phyloP scores from a whole-genome alignment of 305 asterid genomes.

The Ajuga reptans region DNA sequence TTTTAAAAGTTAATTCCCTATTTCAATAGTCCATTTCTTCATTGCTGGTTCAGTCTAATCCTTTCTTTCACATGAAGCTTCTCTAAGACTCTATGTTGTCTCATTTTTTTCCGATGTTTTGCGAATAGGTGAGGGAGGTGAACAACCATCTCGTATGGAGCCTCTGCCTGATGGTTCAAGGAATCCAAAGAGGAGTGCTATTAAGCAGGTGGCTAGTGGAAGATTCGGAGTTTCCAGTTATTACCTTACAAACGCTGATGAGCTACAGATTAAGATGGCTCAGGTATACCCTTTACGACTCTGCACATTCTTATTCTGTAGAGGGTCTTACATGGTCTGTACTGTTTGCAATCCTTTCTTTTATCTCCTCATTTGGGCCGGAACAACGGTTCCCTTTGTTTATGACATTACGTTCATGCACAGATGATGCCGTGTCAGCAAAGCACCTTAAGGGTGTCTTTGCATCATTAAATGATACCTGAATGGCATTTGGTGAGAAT shows the following conservation, averaged over 20 bases:
- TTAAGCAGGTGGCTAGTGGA: conserved; percentile 99
- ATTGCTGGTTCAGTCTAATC: neutral
- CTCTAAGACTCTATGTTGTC: conserved; percentile 1
- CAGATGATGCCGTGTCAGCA: conserved; percentile 53
- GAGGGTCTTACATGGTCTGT: conserved; percentile 15
- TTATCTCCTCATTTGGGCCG: conserved; percentile 26
- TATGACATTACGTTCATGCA: conserved; percentile 51
- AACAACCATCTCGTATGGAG: conserved; percentile 97
- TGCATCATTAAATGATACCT: conserved; percentile 48
- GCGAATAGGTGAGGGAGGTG: conserved; percentile 90
- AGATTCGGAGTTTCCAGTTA: conserved; percentile 98
- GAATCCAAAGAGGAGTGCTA: conserved; percentile 91
- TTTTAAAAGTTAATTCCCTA: neutral
- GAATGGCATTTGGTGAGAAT: conserved; percentile 50
- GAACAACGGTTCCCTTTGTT: conserved; percentile 41
- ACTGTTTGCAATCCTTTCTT: conserved; percentile 11
- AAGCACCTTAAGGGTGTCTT: conserved; percentile 57
- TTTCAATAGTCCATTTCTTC: neutral
- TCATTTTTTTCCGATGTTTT: neutral
- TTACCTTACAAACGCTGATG: conserved; percentile 94
- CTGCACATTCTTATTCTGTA: neutral
- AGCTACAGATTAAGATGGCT: conserved; percentile 96
- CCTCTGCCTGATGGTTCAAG: conserved; percentile 81
- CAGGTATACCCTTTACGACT: conserved; percentile 50
- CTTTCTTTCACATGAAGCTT: neutral